Conservation (phyloP, 805 yeast species). For the Barnettozyma populi region DNA sequence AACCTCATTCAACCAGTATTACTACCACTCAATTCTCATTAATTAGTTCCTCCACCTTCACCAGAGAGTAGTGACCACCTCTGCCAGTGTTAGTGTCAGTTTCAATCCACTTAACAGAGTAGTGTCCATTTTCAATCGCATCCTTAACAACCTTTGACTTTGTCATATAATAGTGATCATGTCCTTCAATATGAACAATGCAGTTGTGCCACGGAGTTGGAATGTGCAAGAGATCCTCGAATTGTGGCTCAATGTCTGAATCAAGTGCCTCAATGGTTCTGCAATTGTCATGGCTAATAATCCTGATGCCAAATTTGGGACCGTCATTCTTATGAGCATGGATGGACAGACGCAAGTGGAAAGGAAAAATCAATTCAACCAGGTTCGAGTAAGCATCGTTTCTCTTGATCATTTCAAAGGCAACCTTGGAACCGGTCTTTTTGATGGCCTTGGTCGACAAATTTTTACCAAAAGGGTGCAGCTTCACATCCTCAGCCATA, state of each 20-base stretch:
- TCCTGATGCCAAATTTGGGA: slow-evolving; percentile 53
- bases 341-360: slow-evolving; percentile 53
- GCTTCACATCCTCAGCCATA: slow-evolving; percentile 52
- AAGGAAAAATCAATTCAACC: slow-evolving; percentile 55
- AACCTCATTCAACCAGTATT: neutral
- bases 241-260: slow-evolving; percentile 35
- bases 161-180: slow-evolving; percentile 29
- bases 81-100: slow-evolving; percentile 27
- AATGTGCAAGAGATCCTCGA: slow-evolving; percentile 51
- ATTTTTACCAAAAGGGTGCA: slow-evolving; percentile 33
- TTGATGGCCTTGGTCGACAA: slow-evolving; percentile 41
- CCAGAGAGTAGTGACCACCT: slow-evolving; percentile 28
- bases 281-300: slow-evolving; percentile 40
- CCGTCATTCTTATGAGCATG: slow-evolving; percentile 58
- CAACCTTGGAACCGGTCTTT: slow-evolving; percentile 45
- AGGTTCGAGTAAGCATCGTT: slow-evolving; percentile 62
- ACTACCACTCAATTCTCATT: too few species aligned
- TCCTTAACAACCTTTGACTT: slow-evolving; percentile 32
- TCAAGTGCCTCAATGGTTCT: slow-evolving; percentile 40
- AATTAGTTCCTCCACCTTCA: neutral
- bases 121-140: slow-evolving; percentile 31
- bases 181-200: slow-evolving; percentile 38
- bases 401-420: slow-evolving; percentile 60
- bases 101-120: slow-evolving; percentile 32
- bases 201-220: slow-evolving; percentile 68